Evolutionary conservation across 768 basidiomycete genomes (phyloP), one percentile per base, ranked within the genome.

Genomic region (Psilocybe cubensis): DNA sequence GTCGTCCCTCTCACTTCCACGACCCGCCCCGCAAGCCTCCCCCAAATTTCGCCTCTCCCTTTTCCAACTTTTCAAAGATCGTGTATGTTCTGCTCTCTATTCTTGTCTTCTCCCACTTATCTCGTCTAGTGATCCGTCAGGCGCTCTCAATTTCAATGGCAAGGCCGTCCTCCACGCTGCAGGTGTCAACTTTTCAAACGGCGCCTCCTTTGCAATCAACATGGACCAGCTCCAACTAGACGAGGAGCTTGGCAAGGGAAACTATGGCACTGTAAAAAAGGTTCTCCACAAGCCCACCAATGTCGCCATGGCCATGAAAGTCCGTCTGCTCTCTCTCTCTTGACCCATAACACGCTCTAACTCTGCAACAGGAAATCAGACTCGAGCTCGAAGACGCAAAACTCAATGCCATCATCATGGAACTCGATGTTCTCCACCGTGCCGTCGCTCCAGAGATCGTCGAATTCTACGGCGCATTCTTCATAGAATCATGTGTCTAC

Each of bases 401-500:
- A 66, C 83, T 98, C 38, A 94, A 94, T 66, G 93, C 90, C 12
- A 98, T 99, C 79, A 88, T 99, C 66, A 98, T 98, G 91, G 97
- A 99, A 69, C 90, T 99, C 52, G 96, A 99, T 69, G 91, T 99
- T 62, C 85, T 99, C 6, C 97, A 99, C 72, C 92, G 95, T 18
- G 96, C 96, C 3, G 83, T 89, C 42, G 87, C 91, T 8, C 91
- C 91, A 2, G 87, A 92, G 68, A 98, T 98, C 63, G 93, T 99
- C 66, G 97, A 98, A 59, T 99, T 99, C 66, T 98, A 96, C 70
- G 97, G 97, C 42, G 97, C 97, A 3, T 99, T 99, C 79, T 98
- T 97, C 74, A 95, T 97, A 73, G 97, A 99, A 70, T 93, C 93
- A n/a, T 99, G 96, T 72, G 97, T 99, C 21, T 98, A 99, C 75